Percentiles rank a stretch among this genome's conserved stretches.
phyloP scores from a whole-genome alignment of 2,329 filamentous ascomycete genomes.

The Sporothrix luriei region DNA sequence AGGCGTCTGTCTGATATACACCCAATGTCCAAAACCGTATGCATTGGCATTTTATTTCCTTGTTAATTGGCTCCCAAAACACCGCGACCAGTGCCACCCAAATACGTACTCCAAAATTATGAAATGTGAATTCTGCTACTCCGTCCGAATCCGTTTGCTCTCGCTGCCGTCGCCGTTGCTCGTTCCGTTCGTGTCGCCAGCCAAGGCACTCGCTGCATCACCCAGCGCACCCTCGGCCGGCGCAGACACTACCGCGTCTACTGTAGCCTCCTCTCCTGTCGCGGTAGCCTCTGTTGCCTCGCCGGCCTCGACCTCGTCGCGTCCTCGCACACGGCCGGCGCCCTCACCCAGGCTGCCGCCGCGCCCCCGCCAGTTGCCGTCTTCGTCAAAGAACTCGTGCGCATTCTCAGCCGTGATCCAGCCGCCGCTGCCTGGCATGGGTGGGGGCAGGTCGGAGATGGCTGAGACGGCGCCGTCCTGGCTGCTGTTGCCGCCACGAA shows the following conservation, averaged over 20 bases:
- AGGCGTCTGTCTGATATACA: neutral
- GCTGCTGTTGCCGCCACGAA: conserved; percentile 42
- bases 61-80: neutral
- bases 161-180: conserved; percentile 46
- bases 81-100: neutral
- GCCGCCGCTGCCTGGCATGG: conserved; percentile 71
- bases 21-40: neutral
- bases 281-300: conserved; percentile 31
- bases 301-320: conserved; percentile 57
- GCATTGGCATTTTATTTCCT: conserved; percentile 24
- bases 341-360: conserved; percentile 63
- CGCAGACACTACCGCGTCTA: conserved; percentile 37
- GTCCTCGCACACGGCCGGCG: conserved; percentile 59
- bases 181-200: conserved; percentile 36
- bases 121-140: conserved; percentile 38
- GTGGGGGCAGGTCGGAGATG: conserved; percentile 60
- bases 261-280: neutral
- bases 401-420: conserved; percentile 95
- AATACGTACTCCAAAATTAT: neutral
- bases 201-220: neutral
- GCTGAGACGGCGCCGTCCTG: conserved; percentile 45
- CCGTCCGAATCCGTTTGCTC: conserved; percentile 53
- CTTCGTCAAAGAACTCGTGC: conserved; percentile 76
- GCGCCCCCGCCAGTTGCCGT: conserved; percentile 73
- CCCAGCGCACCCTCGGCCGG: neutral